Conservation (phyloP, 116 monocot species). For the Papilionanthe hybrid region DNA sequence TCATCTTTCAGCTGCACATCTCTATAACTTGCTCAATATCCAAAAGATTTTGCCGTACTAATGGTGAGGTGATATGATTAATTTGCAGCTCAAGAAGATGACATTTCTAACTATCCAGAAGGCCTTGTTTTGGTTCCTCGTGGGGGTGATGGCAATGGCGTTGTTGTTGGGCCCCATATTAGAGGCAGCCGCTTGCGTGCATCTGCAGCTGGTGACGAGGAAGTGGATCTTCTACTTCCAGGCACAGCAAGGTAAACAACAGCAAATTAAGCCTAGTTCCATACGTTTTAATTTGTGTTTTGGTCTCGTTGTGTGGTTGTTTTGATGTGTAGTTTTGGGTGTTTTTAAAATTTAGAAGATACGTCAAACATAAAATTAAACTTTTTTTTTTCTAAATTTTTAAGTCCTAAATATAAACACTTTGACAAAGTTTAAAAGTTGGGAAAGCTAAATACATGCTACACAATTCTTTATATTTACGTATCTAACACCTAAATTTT, state of each 20-base stretch:
- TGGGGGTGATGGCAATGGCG: constrained; percentile 51
- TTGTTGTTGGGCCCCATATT: constrained; percentile 91
- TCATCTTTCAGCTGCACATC: background rate
- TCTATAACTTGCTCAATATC: background rate
- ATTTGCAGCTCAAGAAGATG: constrained; percentile 70
- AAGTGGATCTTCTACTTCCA: constrained; percentile 95
- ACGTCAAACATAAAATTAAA: no score
- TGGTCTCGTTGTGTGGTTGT: no score
- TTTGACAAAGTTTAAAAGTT: no score
- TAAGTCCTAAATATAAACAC: no score
- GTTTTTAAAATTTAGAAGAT: no score
- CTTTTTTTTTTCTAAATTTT: no score
- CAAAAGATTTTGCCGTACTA: background rate
- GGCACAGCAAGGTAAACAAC: constrained; percentile 69
- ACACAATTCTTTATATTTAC: no score
- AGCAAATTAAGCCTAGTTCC: no score
- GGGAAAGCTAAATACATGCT: no score
- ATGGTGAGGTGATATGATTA: background rate
- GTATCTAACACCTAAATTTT: no score
- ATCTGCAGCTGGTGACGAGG: constrained; percentile 84
- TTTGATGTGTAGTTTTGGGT: no score
- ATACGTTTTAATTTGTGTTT: no score
- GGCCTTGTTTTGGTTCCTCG: constrained; percentile 81
- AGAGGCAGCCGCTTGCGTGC: constrained; percentile 85
- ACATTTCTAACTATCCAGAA: constrained; percentile 58